Evolutionary conservation across 2,329 filamentous ascomycete species (phyloP), one percentile per base, ranked within the genome.

Genomic region (Thelonectria discophora): DNA sequence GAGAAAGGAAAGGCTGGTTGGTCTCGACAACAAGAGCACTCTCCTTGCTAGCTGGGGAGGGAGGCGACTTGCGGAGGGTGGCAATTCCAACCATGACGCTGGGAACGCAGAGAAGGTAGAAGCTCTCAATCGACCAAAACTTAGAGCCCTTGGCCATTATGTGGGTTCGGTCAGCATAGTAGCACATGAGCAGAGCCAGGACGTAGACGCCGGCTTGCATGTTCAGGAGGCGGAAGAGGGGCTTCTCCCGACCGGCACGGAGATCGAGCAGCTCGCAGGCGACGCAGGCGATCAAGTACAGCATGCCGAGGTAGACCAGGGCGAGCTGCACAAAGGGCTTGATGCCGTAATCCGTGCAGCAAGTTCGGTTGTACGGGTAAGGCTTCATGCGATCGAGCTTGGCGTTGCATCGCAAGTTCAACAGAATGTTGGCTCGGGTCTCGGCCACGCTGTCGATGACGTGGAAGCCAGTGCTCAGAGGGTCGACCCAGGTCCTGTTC

Each of bases 341-440:
- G 13, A 52, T 45, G 7, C 74, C 70, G 64, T 86, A 86, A 43
- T 77, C 77, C 43, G 75, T 81, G 66, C 85, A 87, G 69, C 85
- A 87, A 11, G 83, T 85, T 55, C 80, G 34, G 11, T 37, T 15
- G 34, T 37, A 82, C 1, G 80, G 79, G 57, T 80, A 80, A 18
- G 74, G 73, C 21, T 67, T 62, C n/a, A 68, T 57, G 2, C 55
- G 72, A 66, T 60, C 72, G 58, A 61, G 76, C 68, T 63, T 78
- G 65, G 72, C 79, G 70, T 64, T 87, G 72, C 86, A 88, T 47
- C 83, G 80, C n/a, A 81, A 71, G 65, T 85, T 85, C 27, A 88
- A 76, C 0, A 87, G 66, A 17, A 86, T 72, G 73, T 62, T 77
- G 42, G 68, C 78, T 70, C 67, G 75, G 67, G 59, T 73, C 59